A percentile compares a stretch with the other conserved stretches of the same genome.
These are phyloP conservation scores for Saccharomyces hybrid DNA, from an alignment of 1,139 yeast genomes.

Conservation along the genomic window DNA sequence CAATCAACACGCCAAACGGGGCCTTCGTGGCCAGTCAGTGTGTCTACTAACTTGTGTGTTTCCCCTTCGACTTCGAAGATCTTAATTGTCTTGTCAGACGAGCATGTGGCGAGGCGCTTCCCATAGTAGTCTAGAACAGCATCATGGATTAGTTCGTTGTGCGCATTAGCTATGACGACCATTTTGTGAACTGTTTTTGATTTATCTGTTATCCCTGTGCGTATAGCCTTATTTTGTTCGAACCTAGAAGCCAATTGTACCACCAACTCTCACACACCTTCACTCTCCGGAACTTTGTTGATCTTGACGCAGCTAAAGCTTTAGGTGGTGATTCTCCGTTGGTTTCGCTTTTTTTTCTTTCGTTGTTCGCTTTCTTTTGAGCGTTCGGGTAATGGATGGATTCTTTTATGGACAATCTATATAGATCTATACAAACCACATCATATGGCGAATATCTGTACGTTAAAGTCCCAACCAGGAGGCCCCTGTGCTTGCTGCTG, in stretches of 20 bases:
- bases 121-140: constrained; percentile 97
- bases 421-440: neutral
- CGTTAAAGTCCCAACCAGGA: constrained; percentile 18
- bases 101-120: constrained; percentile 87
- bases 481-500: constrained; percentile 6
- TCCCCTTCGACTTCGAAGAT: constrained; percentile 88
- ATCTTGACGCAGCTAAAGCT: neutral
- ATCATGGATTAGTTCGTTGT: constrained; percentile 88
- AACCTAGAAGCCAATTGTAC: neutral
- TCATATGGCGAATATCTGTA: constrained; percentile 25
- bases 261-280: neutral
- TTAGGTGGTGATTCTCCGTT: neutral
- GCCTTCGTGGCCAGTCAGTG: constrained; percentile 85
- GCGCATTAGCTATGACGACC: constrained; percentile 77
- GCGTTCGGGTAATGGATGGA: neutral
- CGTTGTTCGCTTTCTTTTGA: neutral
- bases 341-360: neutral
- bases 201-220: neutral
- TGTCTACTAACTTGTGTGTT: constrained; percentile 66
- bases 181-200: constrained; percentile 7
- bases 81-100: constrained; percentile 89
- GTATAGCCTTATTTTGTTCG: neutral
- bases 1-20: constrained; percentile 99
- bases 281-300: neutral
- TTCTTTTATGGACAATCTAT: too few relatives aligned